These are phyloP conservation scores for Talaromyces sp. DNA, from an alignment of 2,329 filamentous ascomycete species.

Conservation along the genomic window DNA sequence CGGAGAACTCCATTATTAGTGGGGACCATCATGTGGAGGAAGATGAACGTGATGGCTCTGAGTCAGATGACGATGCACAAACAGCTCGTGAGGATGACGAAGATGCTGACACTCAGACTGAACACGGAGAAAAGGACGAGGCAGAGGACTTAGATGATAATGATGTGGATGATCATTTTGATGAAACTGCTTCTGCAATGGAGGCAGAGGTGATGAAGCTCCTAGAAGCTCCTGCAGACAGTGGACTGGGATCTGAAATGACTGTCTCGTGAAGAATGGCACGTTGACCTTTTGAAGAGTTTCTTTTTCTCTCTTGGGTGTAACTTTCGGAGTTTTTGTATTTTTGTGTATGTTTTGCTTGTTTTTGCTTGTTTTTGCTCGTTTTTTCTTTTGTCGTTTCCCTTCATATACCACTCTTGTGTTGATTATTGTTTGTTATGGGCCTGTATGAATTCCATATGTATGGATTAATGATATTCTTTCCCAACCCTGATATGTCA, in stretches of 20 bases:
- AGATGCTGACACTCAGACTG: constrained; percentile 7
- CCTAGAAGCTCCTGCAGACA: constrained; percentile 34
- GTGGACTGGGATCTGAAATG: constrained; percentile 35
- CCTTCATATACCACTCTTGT: constrained; percentile 28
- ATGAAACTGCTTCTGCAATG: constrained; percentile 17
- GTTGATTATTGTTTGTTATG: constrained; percentile 12
- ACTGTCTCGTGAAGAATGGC: constrained; percentile 9
- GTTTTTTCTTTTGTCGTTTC: constrained; percentile 12
- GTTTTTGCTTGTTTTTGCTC: neutral
- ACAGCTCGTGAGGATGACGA: constrained; percentile 23
- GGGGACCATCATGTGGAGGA: constrained; percentile 22
- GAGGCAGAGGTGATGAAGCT: constrained; percentile 31
- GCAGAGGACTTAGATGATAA: constrained; percentile 17
- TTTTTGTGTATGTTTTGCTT: neutral
- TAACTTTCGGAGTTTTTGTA: constrained; percentile 4
- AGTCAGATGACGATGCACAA: constrained; percentile 23
- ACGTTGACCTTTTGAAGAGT: neutral
- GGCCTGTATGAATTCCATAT: constrained; percentile 20
- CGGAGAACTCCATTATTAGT: constrained; percentile 23
- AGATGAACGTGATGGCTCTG: constrained; percentile 14
- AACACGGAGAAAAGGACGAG: constrained; percentile 14
- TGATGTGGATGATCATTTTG: constrained; percentile 14
- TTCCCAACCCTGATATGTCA: constrained; percentile 6
- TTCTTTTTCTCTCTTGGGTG: constrained; percentile 5
- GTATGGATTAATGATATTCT: constrained; percentile 16